Conservation (phyloP, 2,329 filamentous ascomycete species). For the Rutstroemia sydowiana region DNA sequence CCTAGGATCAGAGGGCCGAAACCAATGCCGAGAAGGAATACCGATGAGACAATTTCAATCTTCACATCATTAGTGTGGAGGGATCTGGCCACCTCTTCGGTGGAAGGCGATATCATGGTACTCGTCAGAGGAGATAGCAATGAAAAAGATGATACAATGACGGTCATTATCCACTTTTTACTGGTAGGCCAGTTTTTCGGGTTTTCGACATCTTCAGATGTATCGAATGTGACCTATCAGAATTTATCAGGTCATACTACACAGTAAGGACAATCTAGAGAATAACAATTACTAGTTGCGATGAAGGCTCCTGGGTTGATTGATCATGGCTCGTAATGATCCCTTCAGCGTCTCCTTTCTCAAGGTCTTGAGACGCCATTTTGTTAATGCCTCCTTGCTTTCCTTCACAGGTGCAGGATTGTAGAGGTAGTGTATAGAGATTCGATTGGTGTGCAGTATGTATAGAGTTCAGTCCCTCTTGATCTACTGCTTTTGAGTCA, state of each 20-base stretch:
- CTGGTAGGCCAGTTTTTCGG: conserved; percentile 1
- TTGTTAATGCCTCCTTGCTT: no score
- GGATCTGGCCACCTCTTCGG: background rate
- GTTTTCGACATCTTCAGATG: background rate
- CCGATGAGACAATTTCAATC: background rate
- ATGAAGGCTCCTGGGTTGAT: no score
- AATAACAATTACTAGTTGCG: background rate
- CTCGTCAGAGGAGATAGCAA: background rate
- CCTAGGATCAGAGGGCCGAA: background rate
- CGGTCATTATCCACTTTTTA: background rate
- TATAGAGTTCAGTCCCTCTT: no score
- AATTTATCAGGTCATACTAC: background rate
- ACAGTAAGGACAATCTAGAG: background rate
- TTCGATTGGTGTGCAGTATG: no score
- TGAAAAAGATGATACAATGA: background rate
- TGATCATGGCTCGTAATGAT: no score
- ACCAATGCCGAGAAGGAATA: conserved; percentile 1
- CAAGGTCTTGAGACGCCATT: no score
- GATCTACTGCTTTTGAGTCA: no score
- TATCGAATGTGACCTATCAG: background rate
- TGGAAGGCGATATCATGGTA: conserved; percentile 3
- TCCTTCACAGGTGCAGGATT: no score
- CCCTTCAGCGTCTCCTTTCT: no score
- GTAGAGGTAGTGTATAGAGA: no score
- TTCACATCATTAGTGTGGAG: background rate